Percentiles rank a stretch among this genome's conserved stretches.
phyloP scores from a whole-genome alignment of 1,284 basidiomycete species.

The Trametes hirsuta region DNA sequence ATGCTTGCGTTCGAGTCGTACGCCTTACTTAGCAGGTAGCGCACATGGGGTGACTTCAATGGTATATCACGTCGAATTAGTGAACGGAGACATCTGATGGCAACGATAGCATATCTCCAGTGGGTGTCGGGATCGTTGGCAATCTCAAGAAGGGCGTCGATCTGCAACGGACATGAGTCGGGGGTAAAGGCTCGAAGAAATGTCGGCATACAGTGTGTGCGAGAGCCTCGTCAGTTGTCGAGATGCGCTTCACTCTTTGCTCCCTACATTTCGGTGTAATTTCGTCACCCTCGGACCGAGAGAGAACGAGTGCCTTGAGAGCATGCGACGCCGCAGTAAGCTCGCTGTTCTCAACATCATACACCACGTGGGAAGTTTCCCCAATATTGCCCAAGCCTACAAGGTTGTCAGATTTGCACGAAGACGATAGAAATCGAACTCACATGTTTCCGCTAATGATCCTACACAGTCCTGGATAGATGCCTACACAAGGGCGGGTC shows the following conservation, averaged over 20 bases:
- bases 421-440: conserved; percentile 21
- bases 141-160: conserved; percentile 47
- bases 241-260: conserved; percentile 48
- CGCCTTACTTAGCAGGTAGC: conserved; percentile 59
- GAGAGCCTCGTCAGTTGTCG: conserved; percentile 45
- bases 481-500: conserved; percentile 41
- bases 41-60: conserved; percentile 52
- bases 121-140: conserved; percentile 67
- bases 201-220: conserved; percentile 45
- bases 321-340: conserved; percentile 41
- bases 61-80: conserved; percentile 78
- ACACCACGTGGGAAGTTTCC: conserved; percentile 63
- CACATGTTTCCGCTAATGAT: conserved; percentile 65
- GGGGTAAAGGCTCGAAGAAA: background rate
- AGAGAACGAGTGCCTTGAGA: conserved; percentile 43
- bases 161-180: conserved; percentile 14
- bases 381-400: conserved; percentile 60
- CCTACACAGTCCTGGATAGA: conserved; percentile 71
- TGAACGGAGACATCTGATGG: conserved; percentile 73
- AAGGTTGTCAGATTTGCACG: conserved; percentile 8
- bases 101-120: conserved; percentile 84
- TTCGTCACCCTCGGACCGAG: conserved; percentile 37
- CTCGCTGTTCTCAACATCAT: conserved; percentile 48
- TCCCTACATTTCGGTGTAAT: conserved; percentile 48
- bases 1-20: conserved; percentile 66